A percentile compares a stretch with the other conserved stretches of the same genome.
phyloP scores from a whole-genome alignment of 2,329 filamentous ascomycete genomes.

The Daldinia eschscholtzii region DNA sequence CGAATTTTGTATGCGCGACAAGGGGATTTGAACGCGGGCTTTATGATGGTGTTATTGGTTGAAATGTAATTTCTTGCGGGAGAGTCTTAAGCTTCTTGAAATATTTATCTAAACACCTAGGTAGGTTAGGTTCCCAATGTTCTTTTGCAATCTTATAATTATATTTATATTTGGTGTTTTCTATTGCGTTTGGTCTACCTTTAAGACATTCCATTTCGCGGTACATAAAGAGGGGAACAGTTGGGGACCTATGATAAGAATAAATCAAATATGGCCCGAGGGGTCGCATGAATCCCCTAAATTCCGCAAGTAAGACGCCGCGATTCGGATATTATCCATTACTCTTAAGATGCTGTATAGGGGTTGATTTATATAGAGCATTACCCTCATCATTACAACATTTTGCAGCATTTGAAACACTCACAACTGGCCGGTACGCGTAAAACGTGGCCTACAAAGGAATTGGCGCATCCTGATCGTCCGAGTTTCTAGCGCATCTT shows the following conservation, averaged over 20 bases:
- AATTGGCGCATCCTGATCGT: constrained; percentile 32
- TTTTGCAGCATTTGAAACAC: constrained; percentile 37
- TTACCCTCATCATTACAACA: constrained; percentile 27
- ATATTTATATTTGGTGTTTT: constrained; percentile 11
- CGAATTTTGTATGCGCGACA: no score
- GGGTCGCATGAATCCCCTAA: constrained; percentile 20
- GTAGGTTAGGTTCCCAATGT: no score
- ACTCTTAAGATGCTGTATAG: neutral
- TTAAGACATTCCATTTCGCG: neutral
- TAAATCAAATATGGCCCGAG: constrained; percentile 12
- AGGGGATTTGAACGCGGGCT: no score
- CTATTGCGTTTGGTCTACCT: neutral
- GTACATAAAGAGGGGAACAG: neutral
- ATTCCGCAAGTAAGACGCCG: constrained; percentile 15
- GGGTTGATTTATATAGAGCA: neutral
- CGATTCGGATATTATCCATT: neutral
- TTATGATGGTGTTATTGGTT: no score
- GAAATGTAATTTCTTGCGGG: neutral
- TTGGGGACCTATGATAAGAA: neutral
- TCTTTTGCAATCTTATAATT: neutral
- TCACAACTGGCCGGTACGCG: constrained; percentile 57
- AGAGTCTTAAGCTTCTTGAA: neutral
- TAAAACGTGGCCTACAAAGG: constrained; percentile 50
- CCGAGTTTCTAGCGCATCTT: constrained; percentile 19
- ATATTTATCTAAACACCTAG: neutral